Conservation (phyloP, 371 early-diverging fungal species). For the Haplosporangium sp. region DNA sequence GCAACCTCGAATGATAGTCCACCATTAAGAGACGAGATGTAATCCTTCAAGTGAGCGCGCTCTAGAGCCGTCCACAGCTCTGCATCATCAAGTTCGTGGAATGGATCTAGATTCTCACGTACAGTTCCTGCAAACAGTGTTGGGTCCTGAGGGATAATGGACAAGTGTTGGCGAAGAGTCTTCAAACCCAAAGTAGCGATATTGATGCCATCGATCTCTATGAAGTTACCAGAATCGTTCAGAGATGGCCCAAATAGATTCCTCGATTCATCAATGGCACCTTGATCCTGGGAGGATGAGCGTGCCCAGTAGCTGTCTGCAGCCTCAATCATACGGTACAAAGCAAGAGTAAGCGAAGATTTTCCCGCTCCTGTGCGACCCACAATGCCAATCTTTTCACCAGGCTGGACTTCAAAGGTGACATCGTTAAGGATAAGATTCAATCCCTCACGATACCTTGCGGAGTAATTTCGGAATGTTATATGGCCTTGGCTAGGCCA, state of each 20-base stretch:
- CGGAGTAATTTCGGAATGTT: slow-evolving; percentile 60
- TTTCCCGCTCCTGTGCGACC: slow-evolving; percentile 59
- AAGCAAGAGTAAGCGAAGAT: slow-evolving; percentile 35
- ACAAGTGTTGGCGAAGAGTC: slow-evolving; percentile 79
- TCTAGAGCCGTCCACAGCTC: slow-evolving; percentile 68
- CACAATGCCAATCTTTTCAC: slow-evolving; percentile 76
- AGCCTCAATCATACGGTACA: slow-evolving; percentile 41
- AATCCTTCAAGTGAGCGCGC: slow-evolving; percentile 60
- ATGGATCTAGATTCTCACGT: slow-evolving; percentile 73
- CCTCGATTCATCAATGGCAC: neutral
- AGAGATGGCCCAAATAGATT: slow-evolving; percentile 14
- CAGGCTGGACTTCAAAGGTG: slow-evolving; percentile 60
- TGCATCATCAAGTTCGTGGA: slow-evolving; percentile 63
- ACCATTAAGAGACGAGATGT: slow-evolving; percentile 52
- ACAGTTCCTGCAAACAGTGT: slow-evolving; percentile 86
- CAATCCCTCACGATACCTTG: slow-evolving; percentile 22
- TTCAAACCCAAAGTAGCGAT: slow-evolving; percentile 82
- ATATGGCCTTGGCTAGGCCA: slow-evolving; percentile 83
- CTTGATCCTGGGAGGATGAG: neutral
- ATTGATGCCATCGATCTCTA: slow-evolving; percentile 83
- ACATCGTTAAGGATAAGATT: slow-evolving; percentile 69
- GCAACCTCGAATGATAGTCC: slow-evolving; percentile 59
- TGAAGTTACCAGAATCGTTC: slow-evolving; percentile 65
- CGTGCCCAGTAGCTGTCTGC: slow-evolving; percentile 31
- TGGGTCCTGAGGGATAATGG: slow-evolving; percentile 97